These are phyloP conservation scores for Suillus tomentosus DNA, from an alignment of 768 basidiomycete species.

Conservation along the genomic window DNA sequence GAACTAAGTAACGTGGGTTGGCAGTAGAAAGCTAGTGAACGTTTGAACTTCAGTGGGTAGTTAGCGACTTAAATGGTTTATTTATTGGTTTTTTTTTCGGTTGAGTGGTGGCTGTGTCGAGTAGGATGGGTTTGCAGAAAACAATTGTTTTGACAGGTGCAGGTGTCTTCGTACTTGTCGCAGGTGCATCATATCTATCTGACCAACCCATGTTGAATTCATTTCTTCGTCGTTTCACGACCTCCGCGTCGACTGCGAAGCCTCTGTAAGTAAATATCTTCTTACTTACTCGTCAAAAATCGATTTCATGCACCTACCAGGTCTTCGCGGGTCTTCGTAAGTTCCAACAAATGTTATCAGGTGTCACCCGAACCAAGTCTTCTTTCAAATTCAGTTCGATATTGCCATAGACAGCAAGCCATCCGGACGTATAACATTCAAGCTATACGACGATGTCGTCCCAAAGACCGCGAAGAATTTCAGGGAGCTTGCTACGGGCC, in stretches of 20 bases:
- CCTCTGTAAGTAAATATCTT: neutral
- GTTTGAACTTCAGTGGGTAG: too few species aligned
- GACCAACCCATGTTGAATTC: constrained; percentile 3
- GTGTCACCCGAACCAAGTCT: constrained; percentile 1
- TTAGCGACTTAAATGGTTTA: neutral
- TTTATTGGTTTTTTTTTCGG: neutral
- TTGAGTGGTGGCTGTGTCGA: neutral
- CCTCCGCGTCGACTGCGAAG: constrained; percentile 4
- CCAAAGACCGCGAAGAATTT: constrained; percentile 83
- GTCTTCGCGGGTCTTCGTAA: constrained; percentile 35
- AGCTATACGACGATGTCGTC: constrained; percentile 80
- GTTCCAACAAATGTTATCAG: neutral
- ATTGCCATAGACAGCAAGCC: constrained; percentile 60
- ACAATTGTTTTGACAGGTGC: constrained; percentile 6
- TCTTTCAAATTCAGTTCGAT: constrained; percentile 51
- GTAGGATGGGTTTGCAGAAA: constrained; percentile 4
- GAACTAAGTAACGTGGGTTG: too few species aligned
- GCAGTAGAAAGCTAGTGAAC: too few species aligned
- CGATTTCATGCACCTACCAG: neutral
- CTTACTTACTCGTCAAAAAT: neutral
- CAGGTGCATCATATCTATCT: constrained; percentile 10
- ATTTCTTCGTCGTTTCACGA: constrained; percentile 9
- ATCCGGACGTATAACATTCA: constrained; percentile 76
- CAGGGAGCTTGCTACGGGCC: constrained; percentile 71
- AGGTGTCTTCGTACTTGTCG: neutral